phyloP scores from a whole-genome alignment of 805 yeast species.

The Wickerhamomyces mucosus region DNA sequence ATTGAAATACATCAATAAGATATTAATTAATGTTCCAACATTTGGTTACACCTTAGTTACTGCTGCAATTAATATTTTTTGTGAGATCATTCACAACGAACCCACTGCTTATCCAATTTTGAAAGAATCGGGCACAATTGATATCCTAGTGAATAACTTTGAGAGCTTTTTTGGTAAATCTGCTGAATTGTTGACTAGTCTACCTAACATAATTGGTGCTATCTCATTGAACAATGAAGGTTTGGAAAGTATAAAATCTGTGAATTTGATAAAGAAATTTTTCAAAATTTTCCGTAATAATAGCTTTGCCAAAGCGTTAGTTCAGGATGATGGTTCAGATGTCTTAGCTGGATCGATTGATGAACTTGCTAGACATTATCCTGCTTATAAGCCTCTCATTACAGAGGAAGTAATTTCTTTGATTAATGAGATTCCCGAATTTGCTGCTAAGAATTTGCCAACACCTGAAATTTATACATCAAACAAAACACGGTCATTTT shows the following conservation, averaged over 20 bases:
- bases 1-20: conserved; percentile 47
- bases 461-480: conserved; percentile 38
- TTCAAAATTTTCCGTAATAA: conserved; percentile 42
- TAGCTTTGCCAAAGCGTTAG: conserved; percentile 43
- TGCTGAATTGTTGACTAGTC: conserved; percentile 44
- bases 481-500: conserved; percentile 27
- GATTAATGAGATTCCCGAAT: conserved; percentile 34
- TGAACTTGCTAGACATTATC: conserved; percentile 76
- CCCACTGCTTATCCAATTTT: conserved; percentile 81
- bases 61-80: conserved; percentile 51
- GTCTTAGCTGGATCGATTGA: conserved; percentile 63
- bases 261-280: conserved; percentile 30
- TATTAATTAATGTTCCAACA: conserved; percentile 42
- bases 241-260: conserved; percentile 38
- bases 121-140: conserved; percentile 68
- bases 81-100: conserved; percentile 74
- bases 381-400: conserved; percentile 55
- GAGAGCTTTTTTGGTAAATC: conserved; percentile 46
- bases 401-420: conserved; percentile 36
- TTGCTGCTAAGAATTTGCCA: conserved; percentile 25
- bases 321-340: conserved; percentile 41
- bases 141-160: conserved; percentile 51
- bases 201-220: conserved; percentile 77
- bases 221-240: conserved; percentile 73
- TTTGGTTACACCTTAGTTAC: conserved; percentile 65